Percentiles rank a stretch among this genome's conserved stretches.
Conservation (phyloP, 2,329 filamentous ascomycete species). For the Epichloe brachyelytri region DNA sequence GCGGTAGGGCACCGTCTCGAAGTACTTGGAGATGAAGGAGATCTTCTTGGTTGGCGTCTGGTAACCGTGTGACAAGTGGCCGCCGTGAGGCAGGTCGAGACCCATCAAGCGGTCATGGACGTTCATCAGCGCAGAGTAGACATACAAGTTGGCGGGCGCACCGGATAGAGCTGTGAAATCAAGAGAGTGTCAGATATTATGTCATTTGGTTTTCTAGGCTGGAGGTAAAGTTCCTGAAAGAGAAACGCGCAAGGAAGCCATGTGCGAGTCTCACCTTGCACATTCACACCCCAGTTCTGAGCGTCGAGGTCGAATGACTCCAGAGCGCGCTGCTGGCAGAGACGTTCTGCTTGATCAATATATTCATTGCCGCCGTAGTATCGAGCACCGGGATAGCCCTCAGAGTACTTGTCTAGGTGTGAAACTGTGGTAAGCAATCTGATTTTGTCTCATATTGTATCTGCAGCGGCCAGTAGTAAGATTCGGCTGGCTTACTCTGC, state of each 20-base stretch:
- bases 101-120: conserved; percentile 95
- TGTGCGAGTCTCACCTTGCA: conserved; percentile 51
- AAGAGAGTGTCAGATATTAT: not conserved
- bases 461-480: conserved; percentile 1
- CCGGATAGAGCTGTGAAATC: conserved; percentile 59
- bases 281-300: conserved; percentile 92
- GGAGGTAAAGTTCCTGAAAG: no score
- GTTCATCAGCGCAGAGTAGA: conserved; percentile 86
- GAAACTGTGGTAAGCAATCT: not conserved
- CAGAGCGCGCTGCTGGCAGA: conserved; percentile 83
- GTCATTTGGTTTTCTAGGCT: not conserved
- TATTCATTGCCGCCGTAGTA: conserved; percentile 97
- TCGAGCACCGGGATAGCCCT: conserved; percentile 89
- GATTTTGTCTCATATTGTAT: not conserved
- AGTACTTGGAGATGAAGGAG: conserved; percentile 97
- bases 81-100: conserved; percentile 88
- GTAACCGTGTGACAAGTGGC: conserved; percentile 93
- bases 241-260: not conserved
- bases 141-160: conserved; percentile 68
- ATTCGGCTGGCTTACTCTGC: conserved; percentile 53
- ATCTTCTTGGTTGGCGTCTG: conserved; percentile 92
- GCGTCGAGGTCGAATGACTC: conserved; percentile 74
- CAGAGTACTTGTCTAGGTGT: conserved; percentile 79
- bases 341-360: conserved; percentile 78
- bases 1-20: conserved; percentile 93